Evolutionary conservation across 495 filamentous ascomycete species (phyloP).

Genomic region (Talaromyces proteolyticus): DNA sequence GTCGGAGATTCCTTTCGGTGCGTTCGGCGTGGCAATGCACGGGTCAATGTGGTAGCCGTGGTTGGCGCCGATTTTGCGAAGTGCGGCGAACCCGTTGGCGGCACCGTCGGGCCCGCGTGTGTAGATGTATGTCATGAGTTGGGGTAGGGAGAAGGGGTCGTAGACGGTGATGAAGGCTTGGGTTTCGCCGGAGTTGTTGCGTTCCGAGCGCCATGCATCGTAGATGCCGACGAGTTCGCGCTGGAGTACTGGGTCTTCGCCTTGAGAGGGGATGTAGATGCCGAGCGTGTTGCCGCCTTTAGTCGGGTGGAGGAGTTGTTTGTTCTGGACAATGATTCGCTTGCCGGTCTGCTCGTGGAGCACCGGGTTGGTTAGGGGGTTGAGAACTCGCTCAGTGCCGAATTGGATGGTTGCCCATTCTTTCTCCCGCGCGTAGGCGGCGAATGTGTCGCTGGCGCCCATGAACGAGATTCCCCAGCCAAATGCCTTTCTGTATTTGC

Average conservation of each 20-base stretch:
- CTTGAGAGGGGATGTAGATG: slow-evolving; percentile 24
- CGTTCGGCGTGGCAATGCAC: slow-evolving; percentile 28
- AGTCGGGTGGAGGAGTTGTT: slow-evolving; percentile 24
- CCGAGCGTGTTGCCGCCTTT: slow-evolving; percentile 29
- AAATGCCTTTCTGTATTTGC: slow-evolving; percentile 19
- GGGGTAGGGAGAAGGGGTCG: slow-evolving; percentile 32
- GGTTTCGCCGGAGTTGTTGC: slow-evolving; percentile 19
- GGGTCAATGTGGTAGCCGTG: slow-evolving; percentile 39
- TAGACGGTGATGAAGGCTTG: slow-evolving; percentile 40
- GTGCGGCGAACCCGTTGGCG: slow-evolving; percentile 32
- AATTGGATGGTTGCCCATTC: slow-evolving; percentile 35
- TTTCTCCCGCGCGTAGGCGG: slow-evolving; percentile 16
- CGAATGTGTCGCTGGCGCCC: slow-evolving; percentile 26
- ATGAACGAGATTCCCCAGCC: slow-evolving; percentile 30
- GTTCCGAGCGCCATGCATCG: slow-evolving; percentile 28
- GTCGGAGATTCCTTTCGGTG: slow-evolving; percentile 32
- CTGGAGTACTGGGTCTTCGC: slow-evolving; percentile 22
- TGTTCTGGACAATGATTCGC: slow-evolving; percentile 28
- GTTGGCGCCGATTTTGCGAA: slow-evolving; percentile 26
- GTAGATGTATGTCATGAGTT: slow-evolving; percentile 39
- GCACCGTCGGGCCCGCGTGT: slow-evolving; percentile 20
- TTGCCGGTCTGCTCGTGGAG: slow-evolving; percentile 30
- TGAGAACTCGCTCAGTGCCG: slow-evolving; percentile 32
- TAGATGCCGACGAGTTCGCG: slow-evolving; percentile 27
- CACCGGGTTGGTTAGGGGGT: slow-evolving; percentile 34